Conservation (phyloP, 164 flowering plant genomes). For the Nymphaea colorata region DNA sequence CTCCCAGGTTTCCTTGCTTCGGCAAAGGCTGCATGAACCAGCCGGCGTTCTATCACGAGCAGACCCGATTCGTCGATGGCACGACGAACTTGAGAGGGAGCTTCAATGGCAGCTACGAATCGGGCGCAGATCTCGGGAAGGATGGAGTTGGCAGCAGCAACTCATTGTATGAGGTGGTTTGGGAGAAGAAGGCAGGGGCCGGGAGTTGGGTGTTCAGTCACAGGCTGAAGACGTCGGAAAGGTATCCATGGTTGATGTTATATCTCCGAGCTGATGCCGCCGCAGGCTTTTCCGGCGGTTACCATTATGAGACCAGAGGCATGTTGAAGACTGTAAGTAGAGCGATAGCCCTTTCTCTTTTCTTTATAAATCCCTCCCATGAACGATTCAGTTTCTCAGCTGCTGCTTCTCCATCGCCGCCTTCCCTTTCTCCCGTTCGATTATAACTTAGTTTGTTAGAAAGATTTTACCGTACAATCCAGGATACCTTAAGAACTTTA, state of each 20-base stretch:
- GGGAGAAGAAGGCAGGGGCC: slow-evolving; percentile 59
- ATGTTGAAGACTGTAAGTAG: slow-evolving; percentile 27
- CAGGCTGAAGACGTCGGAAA: slow-evolving; percentile 51
- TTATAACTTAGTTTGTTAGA: too few species aligned
- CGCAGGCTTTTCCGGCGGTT: slow-evolving; percentile 67
- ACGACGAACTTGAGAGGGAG: slow-evolving; percentile 4
- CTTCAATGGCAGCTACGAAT: slow-evolving; percentile 12
- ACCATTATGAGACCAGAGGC: slow-evolving; percentile 68
- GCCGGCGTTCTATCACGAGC: slow-evolving; percentile 26
- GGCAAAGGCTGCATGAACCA: slow-evolving; percentile 80
- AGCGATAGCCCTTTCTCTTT: neutral
- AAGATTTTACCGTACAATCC: too few species aligned
- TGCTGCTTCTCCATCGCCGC: too few species aligned
- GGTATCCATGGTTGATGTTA: slow-evolving; percentile 85
- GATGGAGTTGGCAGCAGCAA: slow-evolving; percentile 14
- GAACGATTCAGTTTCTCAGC: too few species aligned
- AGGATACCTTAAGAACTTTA: too few species aligned
- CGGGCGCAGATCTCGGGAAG: slow-evolving; percentile 6
- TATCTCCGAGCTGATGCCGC: slow-evolving; percentile 81
- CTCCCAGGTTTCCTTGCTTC: slow-evolving; percentile 53
- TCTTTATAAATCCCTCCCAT: neutral
- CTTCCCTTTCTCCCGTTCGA: too few species aligned
- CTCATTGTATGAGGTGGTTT: slow-evolving; percentile 50
- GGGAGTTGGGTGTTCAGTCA: slow-evolving; percentile 60
- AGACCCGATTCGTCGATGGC: slow-evolving; percentile 1